These are phyloP conservation scores for Cordyceps militaris DNA, from an alignment of 2,329 filamentous ascomycete species.

Conservation along the genomic window DNA sequence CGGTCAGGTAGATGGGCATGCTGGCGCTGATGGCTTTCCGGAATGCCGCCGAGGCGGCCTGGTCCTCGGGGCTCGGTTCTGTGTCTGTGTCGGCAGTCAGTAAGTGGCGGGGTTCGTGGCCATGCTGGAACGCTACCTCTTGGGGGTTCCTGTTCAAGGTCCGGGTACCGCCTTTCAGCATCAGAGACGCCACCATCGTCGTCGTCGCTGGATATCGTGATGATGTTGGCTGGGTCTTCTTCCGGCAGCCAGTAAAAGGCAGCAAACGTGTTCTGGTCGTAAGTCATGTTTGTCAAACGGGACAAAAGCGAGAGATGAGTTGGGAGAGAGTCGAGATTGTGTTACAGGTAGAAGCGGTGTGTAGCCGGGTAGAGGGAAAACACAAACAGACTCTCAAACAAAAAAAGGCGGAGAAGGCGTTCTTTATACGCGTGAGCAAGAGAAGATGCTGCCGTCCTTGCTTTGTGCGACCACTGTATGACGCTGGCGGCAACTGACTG, in stretches of 20 bases:
- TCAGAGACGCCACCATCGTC: too few relatives aligned
- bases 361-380: neutral
- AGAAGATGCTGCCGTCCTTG: neutral
- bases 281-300: neutral
- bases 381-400: neutral
- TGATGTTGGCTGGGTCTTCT: neutral
- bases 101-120: too few relatives aligned
- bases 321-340: neutral
- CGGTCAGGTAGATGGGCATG: neutral
- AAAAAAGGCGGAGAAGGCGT: neutral
- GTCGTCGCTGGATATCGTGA: constrained; percentile 9
- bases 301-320: neutral
- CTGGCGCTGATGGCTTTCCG: neutral
- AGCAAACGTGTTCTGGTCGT: neutral
- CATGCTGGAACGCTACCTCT: neutral
- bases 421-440: neutral
- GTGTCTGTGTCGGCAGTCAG: neutral
- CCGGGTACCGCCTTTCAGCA: too few relatives aligned
- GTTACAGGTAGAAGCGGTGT: too few relatives aligned
- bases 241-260: neutral
- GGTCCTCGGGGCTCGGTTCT: neutral
- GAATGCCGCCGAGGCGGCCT: neutral
- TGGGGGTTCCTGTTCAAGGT: neutral
- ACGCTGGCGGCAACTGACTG: neutral
- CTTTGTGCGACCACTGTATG: neutral